Percentiles rank a stretch among this genome's conserved stretches.
Conservation (phyloP, 345 rosid genomes). For the Eucalyptus guilfoylei region DNA sequence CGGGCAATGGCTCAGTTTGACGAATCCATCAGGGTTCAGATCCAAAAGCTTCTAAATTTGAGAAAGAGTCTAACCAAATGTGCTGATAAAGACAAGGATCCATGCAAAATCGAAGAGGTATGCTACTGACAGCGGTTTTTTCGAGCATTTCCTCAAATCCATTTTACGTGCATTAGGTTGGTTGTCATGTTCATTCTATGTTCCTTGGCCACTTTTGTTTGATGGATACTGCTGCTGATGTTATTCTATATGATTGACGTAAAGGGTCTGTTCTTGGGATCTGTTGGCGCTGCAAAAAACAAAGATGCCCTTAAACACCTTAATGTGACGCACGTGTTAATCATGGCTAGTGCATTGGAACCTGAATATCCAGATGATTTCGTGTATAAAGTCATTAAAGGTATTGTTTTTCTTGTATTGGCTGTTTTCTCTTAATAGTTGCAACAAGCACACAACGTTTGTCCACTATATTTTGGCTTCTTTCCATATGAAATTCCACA, state of each 20-base stretch:
- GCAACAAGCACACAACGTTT: background rate
- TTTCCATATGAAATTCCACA: background rate
- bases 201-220: background rate
- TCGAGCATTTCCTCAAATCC: background rate
- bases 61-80: background rate
- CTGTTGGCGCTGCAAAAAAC: slow-evolving; percentile 30
- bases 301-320: slow-evolving; percentile 20
- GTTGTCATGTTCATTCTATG: background rate
- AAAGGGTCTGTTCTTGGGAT: slow-evolving; percentile 45
- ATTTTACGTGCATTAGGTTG: background rate
- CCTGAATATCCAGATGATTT: slow-evolving; percentile 31
- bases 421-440: background rate
- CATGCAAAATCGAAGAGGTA: slow-evolving; percentile 48
- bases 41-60: slow-evolving; percentile 15
- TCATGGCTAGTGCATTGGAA: slow-evolving; percentile 18
- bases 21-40: slow-evolving; percentile 21
- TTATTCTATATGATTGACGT: background rate
- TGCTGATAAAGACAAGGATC: slow-evolving; percentile 29
- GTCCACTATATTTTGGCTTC: background rate
- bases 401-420: slow-evolving; percentile 2
- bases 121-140: background rate
- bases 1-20: slow-evolving; percentile 18
- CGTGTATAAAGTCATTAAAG: slow-evolving; percentile 26
- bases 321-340: slow-evolving; percentile 32
- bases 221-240: background rate